Conservation (phyloP, 495 filamentous ascomycete species). For the Oidiodendron maius region DNA sequence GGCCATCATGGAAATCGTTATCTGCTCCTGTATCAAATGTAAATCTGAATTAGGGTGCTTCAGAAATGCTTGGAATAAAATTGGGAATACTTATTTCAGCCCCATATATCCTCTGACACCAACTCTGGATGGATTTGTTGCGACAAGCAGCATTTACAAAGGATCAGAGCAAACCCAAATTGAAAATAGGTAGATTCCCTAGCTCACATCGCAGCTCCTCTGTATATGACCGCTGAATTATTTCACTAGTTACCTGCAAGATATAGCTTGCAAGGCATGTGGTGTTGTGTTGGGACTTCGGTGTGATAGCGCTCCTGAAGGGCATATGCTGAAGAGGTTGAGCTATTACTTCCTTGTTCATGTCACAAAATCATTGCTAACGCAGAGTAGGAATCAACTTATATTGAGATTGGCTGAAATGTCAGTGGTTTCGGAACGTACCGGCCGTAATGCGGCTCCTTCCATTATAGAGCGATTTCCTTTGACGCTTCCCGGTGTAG, state of each 20-base stretch:
- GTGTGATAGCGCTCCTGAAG: slow-evolving; percentile 17
- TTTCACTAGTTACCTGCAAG: slow-evolving; percentile 12
- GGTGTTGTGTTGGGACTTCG: slow-evolving; percentile 11
- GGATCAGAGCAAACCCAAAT: slow-evolving; percentile 8
- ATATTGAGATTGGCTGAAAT: slow-evolving; percentile 18
- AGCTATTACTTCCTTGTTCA: neutral
- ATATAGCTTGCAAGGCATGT: slow-evolving; percentile 19
- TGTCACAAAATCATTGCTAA: neutral
- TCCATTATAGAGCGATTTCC: slow-evolving; percentile 9
- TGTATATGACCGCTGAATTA: neutral
- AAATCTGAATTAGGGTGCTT: slow-evolving; percentile 27
- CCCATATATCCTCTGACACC: slow-evolving; percentile 24
- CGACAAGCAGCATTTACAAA: slow-evolving; percentile 2
- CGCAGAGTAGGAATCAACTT: slow-evolving; percentile 14
- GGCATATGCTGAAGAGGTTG: slow-evolving; percentile 17
- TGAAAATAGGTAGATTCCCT: slow-evolving; percentile 12
- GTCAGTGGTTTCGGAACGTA: slow-evolving; percentile 9
- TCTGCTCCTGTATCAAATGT: slow-evolving; percentile 35
- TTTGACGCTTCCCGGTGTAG: neutral
- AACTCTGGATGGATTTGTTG: slow-evolving; percentile 9
- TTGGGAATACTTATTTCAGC: slow-evolving; percentile 37
- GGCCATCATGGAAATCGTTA: slow-evolving; percentile 13
- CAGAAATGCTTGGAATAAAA: slow-evolving; percentile 36
- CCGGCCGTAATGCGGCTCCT: slow-evolving; percentile 13
- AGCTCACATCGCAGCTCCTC: neutral